Conservation (phyloP, 2,329 filamentous ascomycete species). For the Arthroderma sp. region DNA sequence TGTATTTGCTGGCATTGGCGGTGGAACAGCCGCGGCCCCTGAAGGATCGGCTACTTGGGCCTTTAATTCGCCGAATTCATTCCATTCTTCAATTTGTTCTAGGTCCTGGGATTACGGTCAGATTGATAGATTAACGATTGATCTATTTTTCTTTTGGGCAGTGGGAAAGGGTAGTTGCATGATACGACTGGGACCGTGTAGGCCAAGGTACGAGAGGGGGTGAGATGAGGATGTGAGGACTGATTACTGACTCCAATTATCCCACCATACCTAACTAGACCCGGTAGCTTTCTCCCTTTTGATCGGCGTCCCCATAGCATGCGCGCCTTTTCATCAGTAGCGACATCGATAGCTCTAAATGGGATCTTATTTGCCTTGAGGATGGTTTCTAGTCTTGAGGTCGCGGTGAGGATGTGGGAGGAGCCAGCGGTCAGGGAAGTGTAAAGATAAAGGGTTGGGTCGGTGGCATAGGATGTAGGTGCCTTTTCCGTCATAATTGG, state of each 20-base stretch:
- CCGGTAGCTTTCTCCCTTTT: slow-evolving; percentile 78
- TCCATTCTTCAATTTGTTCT: slow-evolving; percentile 95
- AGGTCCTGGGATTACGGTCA: slow-evolving; percentile 51
- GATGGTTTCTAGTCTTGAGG: slow-evolving; percentile 89
- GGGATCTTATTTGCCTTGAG: slow-evolving; percentile 87
- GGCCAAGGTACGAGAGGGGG: neutral
- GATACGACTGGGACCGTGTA: neutral
- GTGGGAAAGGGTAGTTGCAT: neutral
- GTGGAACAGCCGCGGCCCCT: slow-evolving; percentile 12
- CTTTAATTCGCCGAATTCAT: slow-evolving; percentile 92
- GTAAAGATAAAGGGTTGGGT: slow-evolving; percentile 78
- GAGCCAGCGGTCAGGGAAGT: slow-evolving; percentile 92
- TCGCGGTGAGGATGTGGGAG: slow-evolving; percentile 91
- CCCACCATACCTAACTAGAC: slow-evolving; percentile 71
- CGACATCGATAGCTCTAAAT: slow-evolving; percentile 83
- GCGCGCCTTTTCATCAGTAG: slow-evolving; percentile 75
- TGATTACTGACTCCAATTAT: slow-evolving; percentile 60
- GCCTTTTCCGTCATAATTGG: slow-evolving; percentile 22
- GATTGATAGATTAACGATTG: neutral
- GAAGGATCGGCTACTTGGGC: slow-evolving; percentile 48
- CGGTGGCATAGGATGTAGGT: slow-evolving; percentile 29
- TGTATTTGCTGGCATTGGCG: slow-evolving; percentile 14
- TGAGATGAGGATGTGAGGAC: neutral
- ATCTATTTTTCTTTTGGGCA: too few relatives aligned
- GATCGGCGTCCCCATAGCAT: slow-evolving; percentile 78